Evolutionary conservation across 1,139 yeast genomes (phyloP).

Genomic region (Kurtzmaniella natalensis): DNA sequence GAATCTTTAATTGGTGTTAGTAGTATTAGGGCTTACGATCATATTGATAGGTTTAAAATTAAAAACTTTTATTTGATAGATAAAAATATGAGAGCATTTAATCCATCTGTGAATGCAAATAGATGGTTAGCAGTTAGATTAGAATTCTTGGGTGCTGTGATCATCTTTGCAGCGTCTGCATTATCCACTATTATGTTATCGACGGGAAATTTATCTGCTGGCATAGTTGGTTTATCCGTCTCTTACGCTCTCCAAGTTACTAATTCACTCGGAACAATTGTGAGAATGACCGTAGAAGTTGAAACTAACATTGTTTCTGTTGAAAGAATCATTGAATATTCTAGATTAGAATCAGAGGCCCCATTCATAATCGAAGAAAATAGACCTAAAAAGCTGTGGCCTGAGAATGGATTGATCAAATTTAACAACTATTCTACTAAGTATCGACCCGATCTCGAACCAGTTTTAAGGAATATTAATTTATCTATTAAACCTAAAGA

Average conservation of each 20-base stretch:
- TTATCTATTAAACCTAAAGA: constrained; percentile 54
- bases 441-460: constrained; percentile 50
- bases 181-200: constrained; percentile 38
- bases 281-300: constrained; percentile 65
- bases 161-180: constrained; percentile 56
- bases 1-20: constrained; percentile 59
- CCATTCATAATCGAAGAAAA: constrained; percentile 16
- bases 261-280: constrained; percentile 54
- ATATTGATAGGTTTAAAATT: constrained; percentile 47
- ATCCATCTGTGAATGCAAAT: constrained; percentile 52
- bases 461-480: constrained; percentile 46
- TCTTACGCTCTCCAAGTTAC: constrained; percentile 69
- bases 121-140: constrained; percentile 74
- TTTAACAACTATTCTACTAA: constrained; percentile 60
- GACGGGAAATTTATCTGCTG: constrained; percentile 46
- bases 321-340: constrained; percentile 70
- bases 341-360: constrained; percentile 61
- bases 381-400: constrained; percentile 50
- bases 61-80: constrained; percentile 58
- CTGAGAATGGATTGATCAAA: constrained; percentile 49
- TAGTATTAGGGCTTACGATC: constrained; percentile 55
- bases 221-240: constrained; percentile 70
- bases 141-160: constrained; percentile 62
- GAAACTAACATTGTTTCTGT: constrained; percentile 75
- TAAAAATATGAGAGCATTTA: constrained; percentile 58